phyloP scores from a whole-genome alignment of 352 stramenopile genomes.

The Globisporangium emineosum region DNA sequence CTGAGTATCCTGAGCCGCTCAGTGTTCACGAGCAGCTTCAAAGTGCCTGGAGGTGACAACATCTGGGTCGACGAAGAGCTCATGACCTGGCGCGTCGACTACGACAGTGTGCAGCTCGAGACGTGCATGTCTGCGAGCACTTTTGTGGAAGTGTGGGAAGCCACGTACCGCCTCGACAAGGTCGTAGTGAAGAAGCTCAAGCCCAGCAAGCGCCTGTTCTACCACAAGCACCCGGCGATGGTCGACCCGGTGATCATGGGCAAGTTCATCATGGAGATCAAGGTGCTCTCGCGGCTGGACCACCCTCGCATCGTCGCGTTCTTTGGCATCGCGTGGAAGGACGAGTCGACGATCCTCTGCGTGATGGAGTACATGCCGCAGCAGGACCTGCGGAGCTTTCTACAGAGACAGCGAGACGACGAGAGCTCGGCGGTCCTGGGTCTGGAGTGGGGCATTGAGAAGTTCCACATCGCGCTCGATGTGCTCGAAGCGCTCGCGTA shows the following conservation, averaged over 20 bases:
- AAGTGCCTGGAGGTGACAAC: not conserved
- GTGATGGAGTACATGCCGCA: slow-evolving; percentile 48
- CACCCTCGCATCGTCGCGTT: slow-evolving; percentile 53
- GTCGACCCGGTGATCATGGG: slow-evolving; percentile 28
- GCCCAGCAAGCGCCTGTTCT: slow-evolving; percentile 20
- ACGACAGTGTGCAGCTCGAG: slow-evolving; percentile 25
- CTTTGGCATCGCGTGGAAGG: slow-evolving; percentile 42
- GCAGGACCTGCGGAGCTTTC: slow-evolving; percentile 31
- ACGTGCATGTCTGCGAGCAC: slow-evolving; percentile 22
- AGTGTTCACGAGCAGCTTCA: slow-evolving; percentile 14
- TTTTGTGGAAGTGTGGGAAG: slow-evolving; percentile 42
- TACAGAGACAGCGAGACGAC: slow-evolving; percentile 12
- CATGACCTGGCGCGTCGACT: slow-evolving; percentile 37
- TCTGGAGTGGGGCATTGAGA: slow-evolving; percentile 27
- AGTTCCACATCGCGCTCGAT: slow-evolving; percentile 40
- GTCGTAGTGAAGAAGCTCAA: slow-evolving; percentile 42
- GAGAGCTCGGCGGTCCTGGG: not conserved
- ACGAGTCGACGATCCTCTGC: slow-evolving; percentile 28
- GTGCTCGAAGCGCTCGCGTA: slow-evolving; percentile 40
- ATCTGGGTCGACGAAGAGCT: slow-evolving; percentile 42
- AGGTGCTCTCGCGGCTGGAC: slow-evolving; percentile 43
- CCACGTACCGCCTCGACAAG: slow-evolving; percentile 34
- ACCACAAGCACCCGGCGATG: slow-evolving; percentile 21
- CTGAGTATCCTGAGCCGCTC: slow-evolving; percentile 4
- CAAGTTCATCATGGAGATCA: slow-evolving; percentile 52